Conservation (phyloP, 1,284 basidiomycete species). For the Fomitiporia mediterranea region DNA sequence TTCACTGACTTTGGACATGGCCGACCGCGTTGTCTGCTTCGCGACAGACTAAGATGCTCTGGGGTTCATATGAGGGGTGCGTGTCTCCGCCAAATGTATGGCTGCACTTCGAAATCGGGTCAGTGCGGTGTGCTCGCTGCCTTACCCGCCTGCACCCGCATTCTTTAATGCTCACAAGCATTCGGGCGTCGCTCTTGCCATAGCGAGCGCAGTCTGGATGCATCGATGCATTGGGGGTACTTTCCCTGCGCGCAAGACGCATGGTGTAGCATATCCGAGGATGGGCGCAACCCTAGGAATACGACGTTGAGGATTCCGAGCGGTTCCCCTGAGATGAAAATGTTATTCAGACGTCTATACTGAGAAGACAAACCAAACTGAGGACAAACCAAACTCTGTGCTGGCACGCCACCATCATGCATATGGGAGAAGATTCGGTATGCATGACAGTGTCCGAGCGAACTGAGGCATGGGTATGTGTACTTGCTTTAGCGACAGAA, state of each 20-base stretch:
- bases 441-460: background rate
- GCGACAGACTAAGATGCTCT: background rate
- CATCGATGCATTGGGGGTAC: background rate
- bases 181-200: background rate
- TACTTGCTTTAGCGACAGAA: conserved; percentile 4
- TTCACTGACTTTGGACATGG: background rate
- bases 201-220: background rate
- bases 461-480: background rate
- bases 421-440: background rate
- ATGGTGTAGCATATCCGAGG: background rate
- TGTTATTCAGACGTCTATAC: background rate
- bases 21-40: background rate
- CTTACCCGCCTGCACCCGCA: background rate
- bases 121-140: background rate
- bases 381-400: too few species aligned
- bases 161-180: background rate
- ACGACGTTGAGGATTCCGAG: background rate
- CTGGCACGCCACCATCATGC: background rate
- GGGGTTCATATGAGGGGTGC: background rate
- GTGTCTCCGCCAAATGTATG: background rate
- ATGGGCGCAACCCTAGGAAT: background rate
- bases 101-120: background rate
- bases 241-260: background rate
- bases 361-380: too few species aligned
- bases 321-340: background rate